A percentile compares a stretch with the other conserved stretches of the same genome.
These are phyloP conservation scores for Micractinium conductrix DNA, from an alignment of 139 green algal genomes.

Conservation along the genomic window DNA sequence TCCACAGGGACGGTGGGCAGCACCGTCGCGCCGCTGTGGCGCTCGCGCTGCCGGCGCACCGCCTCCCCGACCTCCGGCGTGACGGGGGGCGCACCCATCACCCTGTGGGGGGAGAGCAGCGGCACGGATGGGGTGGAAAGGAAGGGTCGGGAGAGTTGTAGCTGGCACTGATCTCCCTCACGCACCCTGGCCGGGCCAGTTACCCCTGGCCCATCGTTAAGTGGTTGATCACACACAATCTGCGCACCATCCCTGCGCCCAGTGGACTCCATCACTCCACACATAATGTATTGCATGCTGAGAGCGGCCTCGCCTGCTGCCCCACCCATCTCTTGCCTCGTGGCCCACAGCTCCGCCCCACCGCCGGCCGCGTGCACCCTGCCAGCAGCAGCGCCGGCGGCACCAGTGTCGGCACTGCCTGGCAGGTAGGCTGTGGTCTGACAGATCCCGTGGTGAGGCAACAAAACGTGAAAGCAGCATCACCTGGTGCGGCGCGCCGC, in stretches of 20 bases:
- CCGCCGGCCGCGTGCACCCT: too few relatives aligned
- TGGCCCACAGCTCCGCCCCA: too few relatives aligned
- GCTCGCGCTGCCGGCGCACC: constrained; percentile 8
- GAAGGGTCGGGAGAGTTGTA: not conserved
- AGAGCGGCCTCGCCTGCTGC: too few relatives aligned
- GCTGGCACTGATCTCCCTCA: not conserved
- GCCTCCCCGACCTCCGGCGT: not conserved
- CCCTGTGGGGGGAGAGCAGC: not conserved
- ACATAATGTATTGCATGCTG: too few relatives aligned
- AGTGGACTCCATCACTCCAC: too few relatives aligned
- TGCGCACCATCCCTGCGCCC: too few relatives aligned
- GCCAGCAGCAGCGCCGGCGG: not conserved
- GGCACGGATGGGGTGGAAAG: not conserved
- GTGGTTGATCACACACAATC: too few relatives aligned
- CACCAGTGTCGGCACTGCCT: too few relatives aligned
- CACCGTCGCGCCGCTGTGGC: not conserved
- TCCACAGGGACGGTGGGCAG: constrained; percentile 6
- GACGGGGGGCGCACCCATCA: not conserved
- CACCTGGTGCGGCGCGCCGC: not conserved
- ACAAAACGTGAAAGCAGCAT: too few relatives aligned
- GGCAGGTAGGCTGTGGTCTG: not conserved
- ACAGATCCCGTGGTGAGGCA: not conserved
- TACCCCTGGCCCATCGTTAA: too few relatives aligned
- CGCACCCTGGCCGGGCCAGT: too few relatives aligned
- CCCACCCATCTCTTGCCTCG: too few relatives aligned